Base-by-base conservation (phyloP, 2,329 filamentous ascomycete genomes). In the Fusarium keratoplasticum region DNA sequence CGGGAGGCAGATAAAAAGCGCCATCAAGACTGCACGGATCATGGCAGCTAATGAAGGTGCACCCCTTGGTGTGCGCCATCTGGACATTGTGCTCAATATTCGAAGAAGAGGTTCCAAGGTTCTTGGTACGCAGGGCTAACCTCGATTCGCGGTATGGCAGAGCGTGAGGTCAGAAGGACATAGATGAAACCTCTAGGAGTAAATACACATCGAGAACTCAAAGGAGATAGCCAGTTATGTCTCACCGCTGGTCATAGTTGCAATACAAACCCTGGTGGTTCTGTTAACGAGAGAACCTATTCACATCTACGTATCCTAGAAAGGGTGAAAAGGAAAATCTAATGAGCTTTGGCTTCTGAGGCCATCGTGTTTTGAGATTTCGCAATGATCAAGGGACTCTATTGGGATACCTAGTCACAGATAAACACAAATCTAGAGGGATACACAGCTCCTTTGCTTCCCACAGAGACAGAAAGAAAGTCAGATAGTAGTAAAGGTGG, bases 1-100 rank as follows among this genome's bases (percentile, higher is more conserved):
- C 13, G 76, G 76, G 5, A 60, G 70, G 5, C 70, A 78, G 35
- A 78, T 77, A 29, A 71, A 73, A 52, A 74, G 69, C 2, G 52
- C 60, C 0, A 38, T 69, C 22, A 73, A 74, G 50, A 61, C 67
- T 8, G 67, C 71, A 6, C 61, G 27, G 4, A 47, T 69, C 5
- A 29, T 76, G 1, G 69, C 71, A 14, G 25, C 20, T 1, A 61
- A 40, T 16, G 59, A 71, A 20, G 27, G 38, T 0, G 11, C 57
- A 7, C 36, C 47, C 1, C 36, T 73, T 7, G 36, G 22, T 2
- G 13, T 64, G 25, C 42, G 61, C 2, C 64, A 74, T 31, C 16
- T 76, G 14, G 38, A 59, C 14, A 52, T 50, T 1, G 71, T 65
- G 36, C 33, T 74, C 9, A 36, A 65, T 1, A 50, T 71, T 16